phyloP scores from a whole-genome alignment of 2,329 filamentous ascomycete genomes.

The Colletotrichum camelliae region DNA sequence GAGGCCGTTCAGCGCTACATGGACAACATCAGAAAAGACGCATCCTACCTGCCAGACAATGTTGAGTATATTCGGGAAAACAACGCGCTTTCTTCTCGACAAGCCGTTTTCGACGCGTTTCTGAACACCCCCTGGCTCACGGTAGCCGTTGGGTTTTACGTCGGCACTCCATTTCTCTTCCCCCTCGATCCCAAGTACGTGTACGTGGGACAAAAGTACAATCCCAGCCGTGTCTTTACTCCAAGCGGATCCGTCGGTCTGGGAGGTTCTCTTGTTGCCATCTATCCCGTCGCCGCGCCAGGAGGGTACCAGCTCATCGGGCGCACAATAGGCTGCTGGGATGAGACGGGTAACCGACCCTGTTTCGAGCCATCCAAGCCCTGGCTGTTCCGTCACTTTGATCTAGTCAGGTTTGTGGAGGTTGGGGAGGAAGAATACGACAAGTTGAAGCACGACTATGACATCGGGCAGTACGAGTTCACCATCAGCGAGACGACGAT shows the following conservation, averaged over 20 bases:
- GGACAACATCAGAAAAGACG: slow-evolving; percentile 62
- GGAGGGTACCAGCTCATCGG: slow-evolving; percentile 45
- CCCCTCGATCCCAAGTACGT: slow-evolving; percentile 28
- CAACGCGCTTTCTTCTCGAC: slow-evolving; percentile 38
- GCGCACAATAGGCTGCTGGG: slow-evolving; percentile 35
- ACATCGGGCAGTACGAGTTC: slow-evolving; percentile 32
- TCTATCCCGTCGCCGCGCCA: slow-evolving; percentile 41
- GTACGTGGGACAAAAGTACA: slow-evolving; percentile 34
- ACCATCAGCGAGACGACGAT: slow-evolving; percentile 20
- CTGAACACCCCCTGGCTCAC: slow-evolving; percentile 36
- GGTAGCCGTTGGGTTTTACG: slow-evolving; percentile 37
- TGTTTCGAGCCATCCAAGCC: slow-evolving; percentile 33
- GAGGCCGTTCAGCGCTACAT: slow-evolving; percentile 63
- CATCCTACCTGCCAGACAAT: slow-evolving; percentile 65
- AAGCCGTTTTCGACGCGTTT: slow-evolving; percentile 35
- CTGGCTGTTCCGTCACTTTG: slow-evolving; percentile 42
- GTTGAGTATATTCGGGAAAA: slow-evolving; percentile 52
- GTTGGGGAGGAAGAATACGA: slow-evolving; percentile 37
- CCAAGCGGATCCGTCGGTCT: slow-evolving; percentile 40
- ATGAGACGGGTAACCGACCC: slow-evolving; percentile 34
- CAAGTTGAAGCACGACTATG: slow-evolving; percentile 29
- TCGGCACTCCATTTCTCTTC: slow-evolving; percentile 37
- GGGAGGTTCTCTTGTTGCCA: slow-evolving; percentile 38
- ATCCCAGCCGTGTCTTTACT: slow-evolving; percentile 38
- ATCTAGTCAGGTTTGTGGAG: slow-evolving; percentile 38